Evolutionary conservation across 139 green algal genomes (phyloP), one percentile per base, ranked within the genome.

Genomic region (Tetradesmus obliquus): DNA sequence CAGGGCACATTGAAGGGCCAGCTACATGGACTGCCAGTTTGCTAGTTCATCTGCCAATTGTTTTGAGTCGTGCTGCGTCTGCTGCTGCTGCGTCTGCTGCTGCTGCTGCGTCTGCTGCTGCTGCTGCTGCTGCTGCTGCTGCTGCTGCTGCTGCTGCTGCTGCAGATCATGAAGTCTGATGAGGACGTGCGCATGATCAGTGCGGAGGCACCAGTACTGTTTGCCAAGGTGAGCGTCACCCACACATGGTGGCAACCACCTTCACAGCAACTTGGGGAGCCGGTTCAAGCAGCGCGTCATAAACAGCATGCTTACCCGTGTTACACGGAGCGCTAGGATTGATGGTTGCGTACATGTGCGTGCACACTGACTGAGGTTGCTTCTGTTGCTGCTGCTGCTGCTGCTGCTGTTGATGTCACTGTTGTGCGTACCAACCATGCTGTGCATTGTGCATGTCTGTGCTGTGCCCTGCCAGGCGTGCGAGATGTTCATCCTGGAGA

Each of bases 101-200:
- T 45, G 32, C 32, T 45, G 66, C 66, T 76, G 17, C 32, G 8
- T 19, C 17, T 55, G 55, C 57, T 85, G 88, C 72, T 91, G 58
- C 15, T 85, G 71, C 55, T 66, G 55, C 13, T 45, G 5, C 22
- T 83, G 15, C 3, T 82, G 58, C 55, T 80, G 53, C 12, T 22
- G 13, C 4, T 10, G 6, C 45, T 5, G 3, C 10, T 5, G 4
- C 9, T 24, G 4, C 71, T 24, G 17, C 12, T 5, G 5, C 9
- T 24, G 71, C 76, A 98, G 96, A 99, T 99, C 76, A 99, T 99
- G 98, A 99, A 99, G 93, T 98, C 95, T 13, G 97, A 99, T 71
- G 98, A 99, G 93, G 98, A 99, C 90, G 98, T 99, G 82, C 93
- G 97, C 24, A 99, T 99, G 97, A 99, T 99, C 90, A 97, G 95